Evolutionary conservation across 1,284 basidiomycete genomes (phyloP).

Genomic region (Ganoderma meredithae): DNA sequence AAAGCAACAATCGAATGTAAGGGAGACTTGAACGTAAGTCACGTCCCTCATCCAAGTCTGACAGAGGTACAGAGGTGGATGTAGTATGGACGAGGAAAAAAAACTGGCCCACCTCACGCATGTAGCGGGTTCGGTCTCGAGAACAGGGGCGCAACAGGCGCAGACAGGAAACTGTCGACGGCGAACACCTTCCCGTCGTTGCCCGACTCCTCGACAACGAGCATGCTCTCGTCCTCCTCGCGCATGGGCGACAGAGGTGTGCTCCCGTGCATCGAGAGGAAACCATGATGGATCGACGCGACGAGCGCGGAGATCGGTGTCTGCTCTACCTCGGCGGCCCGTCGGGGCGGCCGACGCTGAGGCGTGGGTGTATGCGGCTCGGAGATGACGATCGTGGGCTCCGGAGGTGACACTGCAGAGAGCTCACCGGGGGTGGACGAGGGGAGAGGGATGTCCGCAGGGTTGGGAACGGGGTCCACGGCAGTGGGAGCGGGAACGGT

Average conservation of each 20-base stretch:
- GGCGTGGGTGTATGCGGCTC: conserved; percentile 22
- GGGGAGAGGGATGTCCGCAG: conserved; percentile 24
- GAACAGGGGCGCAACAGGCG: conserved; percentile 24
- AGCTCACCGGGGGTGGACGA: conserved; percentile 9
- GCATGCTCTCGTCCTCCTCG: conserved; percentile 26
- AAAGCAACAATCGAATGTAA: conserved; percentile 8
- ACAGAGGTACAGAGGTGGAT: background rate
- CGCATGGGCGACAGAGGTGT: conserved; percentile 29
- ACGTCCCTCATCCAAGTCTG: background rate
- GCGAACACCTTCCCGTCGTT: conserved; percentile 24
- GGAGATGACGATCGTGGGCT: conserved; percentile 13
- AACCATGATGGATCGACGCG: conserved; percentile 72
- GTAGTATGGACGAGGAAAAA: background rate
- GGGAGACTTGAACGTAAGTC: background rate
- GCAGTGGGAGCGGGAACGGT: background rate
- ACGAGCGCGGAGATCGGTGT: conserved; percentile 77
- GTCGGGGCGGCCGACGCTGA: conserved; percentile 19
- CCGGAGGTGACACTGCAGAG: background rate
- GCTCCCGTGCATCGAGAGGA: conserved; percentile 55
- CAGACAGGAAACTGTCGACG: conserved; percentile 11
- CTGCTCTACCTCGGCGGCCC: conserved; percentile 35
- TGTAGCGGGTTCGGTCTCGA: conserved; percentile 16
- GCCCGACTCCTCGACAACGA: conserved; percentile 12
- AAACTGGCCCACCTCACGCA: background rate
- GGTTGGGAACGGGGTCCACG: conserved; percentile 1